Evolutionary conservation across 495 filamentous ascomycete genomes (phyloP).

Genomic region (Apiosordaria backusii): DNA sequence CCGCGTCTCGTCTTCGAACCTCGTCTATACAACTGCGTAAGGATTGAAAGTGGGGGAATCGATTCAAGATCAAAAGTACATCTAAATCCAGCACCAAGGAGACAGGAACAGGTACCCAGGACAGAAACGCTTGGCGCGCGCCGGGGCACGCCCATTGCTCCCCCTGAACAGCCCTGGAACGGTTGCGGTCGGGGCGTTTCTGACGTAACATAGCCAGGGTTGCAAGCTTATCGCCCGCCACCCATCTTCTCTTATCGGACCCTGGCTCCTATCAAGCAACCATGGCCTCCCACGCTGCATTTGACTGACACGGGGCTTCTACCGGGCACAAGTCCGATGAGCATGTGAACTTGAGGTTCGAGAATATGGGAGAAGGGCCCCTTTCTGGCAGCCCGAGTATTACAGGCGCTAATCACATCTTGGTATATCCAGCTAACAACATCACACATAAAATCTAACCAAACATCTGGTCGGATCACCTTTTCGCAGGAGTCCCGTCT

Average conservation of each 20-base stretch:
- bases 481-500: slow-evolving; percentile 54
- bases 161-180: slow-evolving; percentile 1
- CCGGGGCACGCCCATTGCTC: background rate
- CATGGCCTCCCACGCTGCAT: background rate
- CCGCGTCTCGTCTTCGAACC: background rate
- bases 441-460: background rate
- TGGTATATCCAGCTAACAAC: background rate
- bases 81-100: background rate
- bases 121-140: slow-evolving; percentile 9
- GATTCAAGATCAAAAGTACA: background rate
- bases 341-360: background rate
- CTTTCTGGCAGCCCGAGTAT: background rate
- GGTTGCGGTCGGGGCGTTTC: background rate
- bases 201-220: slow-evolving; percentile 13
- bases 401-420: background rate
- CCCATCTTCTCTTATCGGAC: background rate
- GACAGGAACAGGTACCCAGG: background rate
- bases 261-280: background rate
- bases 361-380: background rate
- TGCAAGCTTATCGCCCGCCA: slow-evolving; percentile 7
- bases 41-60: background rate
- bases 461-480: slow-evolving; percentile 14
- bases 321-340: too few relatives aligned
- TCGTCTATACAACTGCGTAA: background rate
- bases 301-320: too few relatives aligned